These are phyloP conservation scores for Aspergillus campestris DNA, from an alignment of 495 filamentous ascomycete genomes.

Conservation along the genomic window DNA sequence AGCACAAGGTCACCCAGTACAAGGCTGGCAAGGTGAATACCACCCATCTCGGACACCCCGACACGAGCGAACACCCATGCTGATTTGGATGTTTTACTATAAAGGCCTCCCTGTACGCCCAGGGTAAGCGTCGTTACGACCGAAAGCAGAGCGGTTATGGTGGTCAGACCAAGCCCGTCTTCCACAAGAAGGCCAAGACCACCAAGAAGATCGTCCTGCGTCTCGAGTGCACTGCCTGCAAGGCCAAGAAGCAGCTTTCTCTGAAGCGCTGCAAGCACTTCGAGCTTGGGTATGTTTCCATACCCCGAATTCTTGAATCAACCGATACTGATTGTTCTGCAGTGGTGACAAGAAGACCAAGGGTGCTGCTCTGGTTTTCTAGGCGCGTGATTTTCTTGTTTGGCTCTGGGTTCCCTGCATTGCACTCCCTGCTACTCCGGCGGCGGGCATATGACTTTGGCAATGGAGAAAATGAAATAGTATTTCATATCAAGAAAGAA, in stretches of 20 bases:
- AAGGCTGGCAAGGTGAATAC: constrained; percentile 78
- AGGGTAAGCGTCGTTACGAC: constrained; percentile 99
- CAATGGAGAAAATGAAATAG: constrained; percentile 44
- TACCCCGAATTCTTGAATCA: not conserved
- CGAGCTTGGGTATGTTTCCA: constrained; percentile 79
- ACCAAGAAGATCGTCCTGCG: constrained; percentile 99
- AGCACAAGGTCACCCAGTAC: constrained; percentile 96
- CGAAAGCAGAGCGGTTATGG: constrained; percentile 98
- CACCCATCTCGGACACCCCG: constrained; percentile 1
- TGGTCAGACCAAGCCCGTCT: constrained; percentile 99
- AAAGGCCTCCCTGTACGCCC: constrained; percentile 85
- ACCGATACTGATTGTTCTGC: constrained; percentile 17
- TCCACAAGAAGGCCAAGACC: constrained; percentile 99
- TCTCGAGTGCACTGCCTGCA: constrained; percentile 92
- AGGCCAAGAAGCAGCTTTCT: constrained; percentile 96
- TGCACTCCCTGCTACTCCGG: constrained; percentile 31
- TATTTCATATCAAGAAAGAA: constrained; percentile 39
- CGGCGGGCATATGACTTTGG: constrained; percentile 38
- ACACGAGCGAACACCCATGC: constrained; percentile 6
- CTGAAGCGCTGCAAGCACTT: constrained; percentile 99
- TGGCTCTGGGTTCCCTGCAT: constrained; percentile 42
- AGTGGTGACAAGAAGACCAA: constrained; percentile 99
- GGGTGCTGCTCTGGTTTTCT: constrained; percentile 99
- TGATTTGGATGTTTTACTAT: constrained; percentile 14
- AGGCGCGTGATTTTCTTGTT: constrained; percentile 48